These are phyloP conservation scores for Thinopyrum elongatum DNA, from an alignment of 176 grass and related monocot species.

Conservation along the genomic window DNA sequence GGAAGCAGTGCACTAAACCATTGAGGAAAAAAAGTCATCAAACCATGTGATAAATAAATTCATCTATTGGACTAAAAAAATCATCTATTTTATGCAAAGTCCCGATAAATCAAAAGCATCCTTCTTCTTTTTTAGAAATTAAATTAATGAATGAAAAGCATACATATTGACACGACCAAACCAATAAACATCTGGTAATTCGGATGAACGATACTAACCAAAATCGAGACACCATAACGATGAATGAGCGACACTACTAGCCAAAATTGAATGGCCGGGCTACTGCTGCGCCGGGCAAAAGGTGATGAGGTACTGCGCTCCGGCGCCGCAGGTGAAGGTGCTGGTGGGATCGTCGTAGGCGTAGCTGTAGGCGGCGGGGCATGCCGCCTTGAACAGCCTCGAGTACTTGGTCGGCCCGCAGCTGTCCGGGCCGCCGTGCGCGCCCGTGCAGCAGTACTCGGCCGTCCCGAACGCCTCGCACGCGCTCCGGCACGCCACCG, in stretches of 20 bases:
- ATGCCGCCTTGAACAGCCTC: slow-evolving; percentile 74
- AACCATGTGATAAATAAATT: neutral
- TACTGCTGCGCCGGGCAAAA: slow-evolving; percentile 64
- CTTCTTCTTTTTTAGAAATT: no score
- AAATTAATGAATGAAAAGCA: neutral
- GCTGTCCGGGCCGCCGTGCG: slow-evolving; percentile 43
- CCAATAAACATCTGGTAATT: neutral
- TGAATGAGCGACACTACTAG: neutral
- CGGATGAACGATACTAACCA: neutral
- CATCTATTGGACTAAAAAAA: neutral
- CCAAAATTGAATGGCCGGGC: neutral
- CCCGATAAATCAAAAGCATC: no score
- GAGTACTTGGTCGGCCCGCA: slow-evolving; percentile 76
- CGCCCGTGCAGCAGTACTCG: slow-evolving; percentile 80
- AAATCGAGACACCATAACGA: neutral
- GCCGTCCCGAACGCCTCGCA: slow-evolving; percentile 74
- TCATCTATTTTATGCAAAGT: neutral
- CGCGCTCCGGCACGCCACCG: slow-evolving; percentile 68
- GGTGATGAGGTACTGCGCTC: slow-evolving; percentile 63
- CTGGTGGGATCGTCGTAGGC: slow-evolving; percentile 90
- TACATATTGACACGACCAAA: neutral
- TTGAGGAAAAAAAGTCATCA: neutral
- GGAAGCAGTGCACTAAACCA: no score
- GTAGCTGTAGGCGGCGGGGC: slow-evolving; percentile 85
- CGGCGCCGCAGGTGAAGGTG: slow-evolving; percentile 79